Percentiles rank a stretch among this genome's conserved stretches.
Evolutionary conservation across 495 filamentous ascomycete species (phyloP).

Genomic region (Xylaria grammica): DNA sequence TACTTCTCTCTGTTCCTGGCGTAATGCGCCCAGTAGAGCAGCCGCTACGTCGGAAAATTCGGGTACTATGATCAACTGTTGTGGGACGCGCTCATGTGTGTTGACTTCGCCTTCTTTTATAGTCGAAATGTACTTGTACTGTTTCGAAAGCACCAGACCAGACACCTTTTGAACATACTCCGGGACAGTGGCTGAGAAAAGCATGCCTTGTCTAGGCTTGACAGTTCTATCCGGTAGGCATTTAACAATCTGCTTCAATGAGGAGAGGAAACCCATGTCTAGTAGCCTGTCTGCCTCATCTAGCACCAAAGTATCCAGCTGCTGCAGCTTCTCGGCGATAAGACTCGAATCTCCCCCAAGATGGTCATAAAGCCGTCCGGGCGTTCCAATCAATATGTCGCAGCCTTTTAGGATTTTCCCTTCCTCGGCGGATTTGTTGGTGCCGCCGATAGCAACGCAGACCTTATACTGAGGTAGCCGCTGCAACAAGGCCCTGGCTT

Average conservation of each 20-base stretch:
- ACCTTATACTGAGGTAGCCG: conserved; percentile 38
- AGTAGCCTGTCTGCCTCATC: conserved; percentile 75
- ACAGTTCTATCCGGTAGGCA: conserved; percentile 60
- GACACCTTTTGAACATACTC: conserved; percentile 66
- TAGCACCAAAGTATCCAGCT: conserved; percentile 63
- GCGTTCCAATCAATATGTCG: conserved; percentile 65
- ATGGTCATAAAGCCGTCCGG: conserved; percentile 68
- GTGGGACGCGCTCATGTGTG: conserved; percentile 66
- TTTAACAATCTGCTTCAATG: conserved; percentile 61
- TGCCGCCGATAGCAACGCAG: conserved; percentile 46
- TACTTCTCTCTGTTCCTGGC: conserved; percentile 46
- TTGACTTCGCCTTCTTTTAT: conserved; percentile 64
- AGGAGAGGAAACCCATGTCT: conserved; percentile 65
- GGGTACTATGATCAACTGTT: conserved; percentile 63
- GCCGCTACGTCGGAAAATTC: conserved; percentile 59
- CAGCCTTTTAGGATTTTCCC: conserved; percentile 41
- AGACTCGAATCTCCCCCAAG: conserved; percentile 9
- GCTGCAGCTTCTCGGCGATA: conserved; percentile 21
- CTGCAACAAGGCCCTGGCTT: conserved; percentile 45
- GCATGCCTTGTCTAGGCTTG: conserved; percentile 68
- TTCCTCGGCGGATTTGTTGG: conserved; percentile 43
- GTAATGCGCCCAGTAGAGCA: conserved; percentile 53
- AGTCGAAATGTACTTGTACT: conserved; percentile 66
- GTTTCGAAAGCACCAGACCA: conserved; percentile 57
- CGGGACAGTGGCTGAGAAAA: conserved; percentile 73